Evolutionary conservation across 108 stramenopile species (phyloP), one percentile per base, ranked within the genome.

Genomic region (Nitzschia palea): DNA sequence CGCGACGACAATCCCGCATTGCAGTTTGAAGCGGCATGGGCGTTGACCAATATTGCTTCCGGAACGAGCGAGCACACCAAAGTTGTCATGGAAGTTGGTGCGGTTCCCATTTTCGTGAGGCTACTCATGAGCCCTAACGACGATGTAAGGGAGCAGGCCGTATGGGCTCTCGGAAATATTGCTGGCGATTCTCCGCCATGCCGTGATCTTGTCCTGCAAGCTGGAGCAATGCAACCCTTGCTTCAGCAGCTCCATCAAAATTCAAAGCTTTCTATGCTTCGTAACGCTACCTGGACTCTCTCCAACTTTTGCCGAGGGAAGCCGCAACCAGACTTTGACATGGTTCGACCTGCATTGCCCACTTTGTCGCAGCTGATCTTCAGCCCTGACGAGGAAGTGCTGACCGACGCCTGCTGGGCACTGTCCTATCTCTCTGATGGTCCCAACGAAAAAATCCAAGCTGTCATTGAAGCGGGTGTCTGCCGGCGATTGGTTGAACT

Each of bases 1-100:
- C 74, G 93, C 14, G 93, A 91, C 37, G 96, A 96, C 64, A 91
- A 91, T 64, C 95, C 97, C 42, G 94, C 90, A 4, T 89, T 98
- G 56, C 99, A 98, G 71, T 99, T 99, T 76, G 99, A 99, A 80
- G 97, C 99, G 31, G 98, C 99, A 4, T 99, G 99, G 99, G 98
- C 98, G 14, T 70, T 99, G 32, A 99, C 99, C 55, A 99, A 99
- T 77, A 98, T 99, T 70, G 99, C 99, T 18, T 90, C 88, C 33
- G 99, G 97, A 44, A 97, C 97, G 14, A 81, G 88, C n/a, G 97
- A 98, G 15, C 96, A 99, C 79, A 98, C 98, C 37, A 86, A 92
- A 62, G 95, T 97, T 40, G 98, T 99, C 23, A 98, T 98, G 86
- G 94, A 97, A 62, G 85, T 90, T 54, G 97, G 97, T 36, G 99